Evolutionary conservation across 2,329 filamentous ascomycete genomes (phyloP).

Genomic region (Pseudovirgaria hyperparasitica): DNA sequence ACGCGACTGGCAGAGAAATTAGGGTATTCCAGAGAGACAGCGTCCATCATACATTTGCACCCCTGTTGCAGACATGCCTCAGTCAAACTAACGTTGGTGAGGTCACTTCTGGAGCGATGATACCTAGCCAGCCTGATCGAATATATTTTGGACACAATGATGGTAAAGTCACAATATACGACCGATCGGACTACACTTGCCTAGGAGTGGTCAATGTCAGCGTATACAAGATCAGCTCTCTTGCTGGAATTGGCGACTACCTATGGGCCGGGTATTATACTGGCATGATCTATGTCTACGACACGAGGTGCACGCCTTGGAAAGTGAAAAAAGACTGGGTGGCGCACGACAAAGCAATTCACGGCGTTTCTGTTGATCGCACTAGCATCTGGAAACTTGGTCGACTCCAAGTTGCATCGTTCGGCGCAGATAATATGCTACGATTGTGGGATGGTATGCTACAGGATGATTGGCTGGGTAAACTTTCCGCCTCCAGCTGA

Average conservation of each 20-base stretch:
- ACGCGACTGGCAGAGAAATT: conserved; percentile 77
- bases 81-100: conserved; percentile 65
- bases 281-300: conserved; percentile 87
- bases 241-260: conserved; percentile 67
- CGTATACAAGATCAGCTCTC: conserved; percentile 85
- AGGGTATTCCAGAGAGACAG: conserved; percentile 66
- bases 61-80: conserved; percentile 60
- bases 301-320: conserved; percentile 75
- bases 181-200: conserved; percentile 61
- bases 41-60: conserved; percentile 57
- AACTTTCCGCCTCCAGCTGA: conserved; percentile 4
- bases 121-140: conserved; percentile 61
- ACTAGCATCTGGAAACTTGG: conserved; percentile 79
- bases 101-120: conserved; percentile 68
- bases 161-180: conserved; percentile 92
- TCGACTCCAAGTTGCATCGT: conserved; percentile 68
- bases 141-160: conserved; percentile 88
- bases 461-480: conserved; percentile 82
- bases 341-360: conserved; percentile 73
- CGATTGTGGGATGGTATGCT: conserved; percentile 86
- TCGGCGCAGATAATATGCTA: conserved; percentile 77
- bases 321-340: conserved; percentile 87
- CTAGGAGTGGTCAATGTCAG: conserved; percentile 75
- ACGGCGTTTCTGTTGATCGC: conserved; percentile 63
- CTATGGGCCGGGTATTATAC: conserved; percentile 94